Percentiles rank a stretch among this genome's conserved stretches.
phyloP scores from a whole-genome alignment of 2,329 filamentous ascomycete species.

The Microascus cirrosus region DNA sequence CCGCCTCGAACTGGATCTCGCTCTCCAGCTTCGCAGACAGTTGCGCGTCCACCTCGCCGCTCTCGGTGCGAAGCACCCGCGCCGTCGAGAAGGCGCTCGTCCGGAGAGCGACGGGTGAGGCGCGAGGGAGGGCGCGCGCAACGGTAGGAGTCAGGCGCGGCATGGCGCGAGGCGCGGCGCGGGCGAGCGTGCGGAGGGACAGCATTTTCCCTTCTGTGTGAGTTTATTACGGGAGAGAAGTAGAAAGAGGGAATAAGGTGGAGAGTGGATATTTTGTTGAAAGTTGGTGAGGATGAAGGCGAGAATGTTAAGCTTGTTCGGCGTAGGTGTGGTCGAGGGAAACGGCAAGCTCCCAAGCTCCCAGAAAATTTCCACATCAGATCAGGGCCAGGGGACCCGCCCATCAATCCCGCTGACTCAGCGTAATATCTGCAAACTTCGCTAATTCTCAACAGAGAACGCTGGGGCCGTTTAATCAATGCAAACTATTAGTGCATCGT shows the following conservation, averaged over 20 bases:
- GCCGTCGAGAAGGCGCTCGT: constrained; percentile 32
- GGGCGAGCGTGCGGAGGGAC: constrained; percentile 53
- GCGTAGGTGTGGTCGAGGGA: background rate
- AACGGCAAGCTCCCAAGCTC: background rate
- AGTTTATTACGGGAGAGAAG: constrained; percentile 1
- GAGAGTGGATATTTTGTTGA: constrained; percentile 9
- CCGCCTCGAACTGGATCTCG: constrained; percentile 75
- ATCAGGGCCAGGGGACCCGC: background rate
- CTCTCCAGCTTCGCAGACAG: constrained; percentile 76
- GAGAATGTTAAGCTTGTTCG: background rate
- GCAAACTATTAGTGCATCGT: background rate
- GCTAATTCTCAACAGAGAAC: too few species aligned
- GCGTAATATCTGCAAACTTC: background rate
- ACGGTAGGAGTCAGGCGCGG: constrained; percentile 5
- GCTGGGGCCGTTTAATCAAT: background rate
- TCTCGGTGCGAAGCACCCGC: constrained; percentile 16
- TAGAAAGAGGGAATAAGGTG: constrained; percentile 8
- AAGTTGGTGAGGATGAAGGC: background rate
- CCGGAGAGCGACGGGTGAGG: constrained; percentile 3
- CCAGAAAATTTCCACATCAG: background rate
- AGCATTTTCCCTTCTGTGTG: constrained; percentile 43
- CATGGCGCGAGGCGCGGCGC: constrained; percentile 54
- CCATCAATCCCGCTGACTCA: background rate
- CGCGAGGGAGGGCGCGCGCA: background rate
- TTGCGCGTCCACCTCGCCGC: constrained; percentile 55